Evolutionary conservation across 345 rosid species (phyloP), one percentile per base, ranked within the genome.

Genomic region (Capsella bursapastoris): DNA sequence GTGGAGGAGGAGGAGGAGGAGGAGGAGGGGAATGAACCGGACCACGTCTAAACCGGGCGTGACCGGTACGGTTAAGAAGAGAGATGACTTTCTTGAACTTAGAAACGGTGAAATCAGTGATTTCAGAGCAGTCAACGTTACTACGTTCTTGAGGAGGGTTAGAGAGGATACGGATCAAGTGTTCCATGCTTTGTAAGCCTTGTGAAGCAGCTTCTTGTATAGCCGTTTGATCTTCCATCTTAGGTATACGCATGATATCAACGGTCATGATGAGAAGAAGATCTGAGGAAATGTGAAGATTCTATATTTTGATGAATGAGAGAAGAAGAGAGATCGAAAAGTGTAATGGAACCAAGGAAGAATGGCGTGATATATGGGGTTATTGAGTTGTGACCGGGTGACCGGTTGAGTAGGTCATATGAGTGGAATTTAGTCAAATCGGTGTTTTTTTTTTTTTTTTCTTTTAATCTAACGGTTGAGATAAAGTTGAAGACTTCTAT

Each of bases 31-130:
- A 73, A 2, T 71, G 87, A 61, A 78, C 59, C 70, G 93, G 95
- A 3, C 85, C 93, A 5, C 96, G 91, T 38, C 96, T 70, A 83
- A 93, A 93, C 47, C 98, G 90, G 66, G 98, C 97, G 55, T 88
- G 98, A 22, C 98, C 98, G 40, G 94, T 84, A 3, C 93, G 84
- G 72, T 89, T 81, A 34, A 89, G 84, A 10, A 88, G 84, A 35
- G 94, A 88, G 25, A 93, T 91, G 7, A 87, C 84, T 28, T 86
- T 91, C 43, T 82, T 85, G 81, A 93, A 93, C 79, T 89, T 87
- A 47, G 89, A 82, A 28, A 93, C 90, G 71, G 98, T 88, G 45
- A 73, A 63, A 45, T 91, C 88, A 1, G 96, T 77, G 66, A 88
- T 82, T 64, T 86, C 84, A 1, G 91, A 27, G 74, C 87, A 89